Conservation (phyloP, 108 stramenopile genomes). For the Skeletonema marinoi region DNA sequence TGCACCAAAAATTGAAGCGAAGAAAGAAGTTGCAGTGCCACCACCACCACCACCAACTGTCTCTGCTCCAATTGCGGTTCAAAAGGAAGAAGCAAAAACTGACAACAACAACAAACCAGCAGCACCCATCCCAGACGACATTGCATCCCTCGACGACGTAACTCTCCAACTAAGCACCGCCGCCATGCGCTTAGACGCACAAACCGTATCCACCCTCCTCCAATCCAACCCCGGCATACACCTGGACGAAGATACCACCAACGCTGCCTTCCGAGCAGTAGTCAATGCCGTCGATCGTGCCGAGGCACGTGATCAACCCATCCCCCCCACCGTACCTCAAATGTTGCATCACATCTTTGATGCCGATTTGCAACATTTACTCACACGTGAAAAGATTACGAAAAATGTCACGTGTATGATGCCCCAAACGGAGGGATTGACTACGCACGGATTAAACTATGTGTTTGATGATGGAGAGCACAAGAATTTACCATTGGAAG, state of each 20-base stretch:
- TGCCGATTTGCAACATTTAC: constrained; percentile 31
- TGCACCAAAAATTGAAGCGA: too few relatives aligned
- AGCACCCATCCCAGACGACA: neutral
- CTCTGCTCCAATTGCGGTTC: neutral
- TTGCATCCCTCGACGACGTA: neutral
- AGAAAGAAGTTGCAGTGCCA: neutral
- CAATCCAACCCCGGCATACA: neutral
- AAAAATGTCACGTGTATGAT: constrained; percentile 47
- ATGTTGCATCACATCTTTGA: constrained; percentile 53
- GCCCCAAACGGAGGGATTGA: constrained; percentile 9
- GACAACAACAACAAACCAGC: neutral
- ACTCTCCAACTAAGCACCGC: neutral
- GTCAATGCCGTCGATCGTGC: constrained; percentile 37
- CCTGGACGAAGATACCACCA: constrained; percentile 42
- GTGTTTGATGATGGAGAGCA: constrained; percentile 37
- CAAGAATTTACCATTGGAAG: constrained; percentile 35
- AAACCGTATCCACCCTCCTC: constrained; percentile 4
- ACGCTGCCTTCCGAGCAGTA: constrained; percentile 44
- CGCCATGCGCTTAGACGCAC: neutral
- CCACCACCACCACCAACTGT: neutral
- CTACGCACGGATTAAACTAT: constrained; percentile 26
- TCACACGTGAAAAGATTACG: constrained; percentile 18
- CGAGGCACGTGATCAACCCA: constrained; percentile 26
- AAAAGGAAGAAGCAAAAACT: neutral
- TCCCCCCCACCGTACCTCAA: constrained; percentile 28